Evolutionary conservation across 2,329 filamentous ascomycete species (phyloP).

Genomic region (Dendrostoma leiphaemia): DNA sequence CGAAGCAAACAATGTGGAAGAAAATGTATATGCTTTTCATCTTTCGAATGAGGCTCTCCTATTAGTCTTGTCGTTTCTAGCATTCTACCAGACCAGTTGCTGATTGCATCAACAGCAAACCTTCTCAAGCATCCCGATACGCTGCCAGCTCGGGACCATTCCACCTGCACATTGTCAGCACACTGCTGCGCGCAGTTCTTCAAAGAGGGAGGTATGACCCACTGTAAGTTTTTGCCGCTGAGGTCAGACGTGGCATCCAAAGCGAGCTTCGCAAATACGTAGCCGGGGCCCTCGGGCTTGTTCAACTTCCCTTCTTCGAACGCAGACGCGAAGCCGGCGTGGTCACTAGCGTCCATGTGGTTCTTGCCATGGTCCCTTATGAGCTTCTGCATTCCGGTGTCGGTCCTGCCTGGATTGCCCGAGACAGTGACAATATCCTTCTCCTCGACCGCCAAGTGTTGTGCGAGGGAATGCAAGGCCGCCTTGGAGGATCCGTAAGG

Average conservation of each 20-base stretch:
- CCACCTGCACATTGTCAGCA: constrained; percentile 43
- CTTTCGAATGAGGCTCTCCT: constrained; percentile 69
- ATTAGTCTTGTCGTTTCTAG: constrained; percentile 24
- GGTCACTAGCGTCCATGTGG: constrained; percentile 53
- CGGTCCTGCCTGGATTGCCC: constrained; percentile 76
- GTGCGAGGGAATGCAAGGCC: constrained; percentile 74
- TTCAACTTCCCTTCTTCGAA: constrained; percentile 72
- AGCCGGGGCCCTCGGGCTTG: constrained; percentile 78
- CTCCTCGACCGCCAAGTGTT: constrained; percentile 74
- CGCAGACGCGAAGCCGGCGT: constrained; percentile 66
- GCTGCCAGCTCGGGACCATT: constrained; percentile 49
- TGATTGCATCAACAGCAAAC: constrained; percentile 9
- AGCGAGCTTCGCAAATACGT: constrained; percentile 80
- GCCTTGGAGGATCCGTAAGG: constrained; percentile 83
- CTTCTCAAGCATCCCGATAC: constrained; percentile 44
- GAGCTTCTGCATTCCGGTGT: constrained; percentile 87
- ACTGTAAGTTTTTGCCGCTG: constrained; percentile 75
- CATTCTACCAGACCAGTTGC: constrained; percentile 22
- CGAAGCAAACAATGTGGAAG: constrained; percentile 64
- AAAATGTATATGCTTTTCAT: constrained; percentile 75
- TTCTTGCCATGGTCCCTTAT: constrained; percentile 61
- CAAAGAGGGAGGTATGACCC: constrained; percentile 30
- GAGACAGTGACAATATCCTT: constrained; percentile 70
- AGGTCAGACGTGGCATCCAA: constrained; percentile 63
- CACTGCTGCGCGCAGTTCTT: neutral